Percentiles rank a stretch among this genome's conserved stretches.
Evolutionary conservation across 2,329 filamentous ascomycete genomes (phyloP).

Genomic region (Sporothrix variecibatus): DNA sequence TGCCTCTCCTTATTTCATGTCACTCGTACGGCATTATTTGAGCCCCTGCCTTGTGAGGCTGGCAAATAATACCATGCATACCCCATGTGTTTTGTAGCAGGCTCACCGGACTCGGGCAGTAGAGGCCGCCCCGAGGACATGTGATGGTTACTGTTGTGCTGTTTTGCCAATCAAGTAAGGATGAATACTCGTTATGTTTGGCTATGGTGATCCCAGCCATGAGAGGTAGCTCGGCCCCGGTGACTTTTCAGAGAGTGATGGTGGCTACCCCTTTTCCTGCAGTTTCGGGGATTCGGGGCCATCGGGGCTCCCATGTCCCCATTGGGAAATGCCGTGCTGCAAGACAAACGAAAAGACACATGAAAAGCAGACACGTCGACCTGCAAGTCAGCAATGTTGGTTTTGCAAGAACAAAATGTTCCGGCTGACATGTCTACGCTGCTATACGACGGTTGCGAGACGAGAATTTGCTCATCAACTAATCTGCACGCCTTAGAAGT

Average conservation of each 20-base stretch:
- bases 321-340: background rate
- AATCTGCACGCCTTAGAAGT: background rate
- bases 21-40: background rate
- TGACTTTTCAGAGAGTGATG: background rate
- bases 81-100: too few species aligned
- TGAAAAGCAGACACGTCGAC: too few species aligned
- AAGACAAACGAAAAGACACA: background rate
- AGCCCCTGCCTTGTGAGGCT: background rate
- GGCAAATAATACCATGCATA: background rate
- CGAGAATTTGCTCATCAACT: background rate
- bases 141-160: background rate
- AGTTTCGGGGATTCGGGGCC: background rate
- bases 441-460: background rate
- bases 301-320: conserved; percentile 1
- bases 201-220: too few species aligned
- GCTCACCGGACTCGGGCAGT: background rate
- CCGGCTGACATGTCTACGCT: background rate
- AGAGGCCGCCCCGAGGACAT: background rate
- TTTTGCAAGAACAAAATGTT: background rate
- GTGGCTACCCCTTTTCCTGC: background rate
- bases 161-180: too few species aligned
- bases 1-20: background rate
- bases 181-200: background rate
- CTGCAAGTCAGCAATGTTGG: background rate
- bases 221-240: background rate